These are phyloP conservation scores for Panicum miliaceum DNA, from an alignment of 176 grass and related monocot genomes.

Conservation along the genomic window DNA sequence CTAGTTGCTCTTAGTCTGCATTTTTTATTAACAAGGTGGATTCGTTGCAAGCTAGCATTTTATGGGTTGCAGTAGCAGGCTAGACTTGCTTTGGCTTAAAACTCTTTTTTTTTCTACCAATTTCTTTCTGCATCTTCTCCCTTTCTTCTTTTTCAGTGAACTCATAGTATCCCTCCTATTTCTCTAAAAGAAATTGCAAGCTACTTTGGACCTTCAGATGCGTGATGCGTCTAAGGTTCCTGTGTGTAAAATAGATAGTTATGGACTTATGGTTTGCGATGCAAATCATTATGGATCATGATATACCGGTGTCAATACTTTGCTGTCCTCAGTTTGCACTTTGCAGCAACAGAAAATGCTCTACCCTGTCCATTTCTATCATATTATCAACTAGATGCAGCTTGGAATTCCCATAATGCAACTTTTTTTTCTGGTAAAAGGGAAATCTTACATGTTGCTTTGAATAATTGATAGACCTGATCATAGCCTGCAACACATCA, in stretches of 20 bases:
- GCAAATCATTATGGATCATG: neutral
- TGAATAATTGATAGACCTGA: conserved; percentile 18
- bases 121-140: neutral
- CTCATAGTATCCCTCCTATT: neutral
- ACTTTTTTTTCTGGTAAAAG: neutral
- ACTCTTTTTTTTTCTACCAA: neutral
- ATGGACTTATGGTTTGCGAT: neutral
- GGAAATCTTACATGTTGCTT: conserved; percentile 1
- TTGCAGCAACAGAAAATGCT: neutral
- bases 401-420: neutral
- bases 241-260: neutral
- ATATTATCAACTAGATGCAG: neutral
- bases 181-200: neutral
- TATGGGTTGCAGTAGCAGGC: neutral
- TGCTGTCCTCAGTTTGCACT: neutral
- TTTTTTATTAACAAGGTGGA: neutral
- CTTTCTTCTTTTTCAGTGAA: neutral
- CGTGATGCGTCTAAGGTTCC: neutral
- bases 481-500: conserved; percentile 11
- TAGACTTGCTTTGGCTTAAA: neutral
- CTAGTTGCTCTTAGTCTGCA: neutral
- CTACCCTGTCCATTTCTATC: neutral
- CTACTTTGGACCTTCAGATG: neutral
- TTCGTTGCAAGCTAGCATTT: neutral
- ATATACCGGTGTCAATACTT: neutral